Evolutionary conservation across 1,284 basidiomycete species (phyloP), one percentile per base, ranked within the genome.

Genomic region (Fomes fomentarius): DNA sequence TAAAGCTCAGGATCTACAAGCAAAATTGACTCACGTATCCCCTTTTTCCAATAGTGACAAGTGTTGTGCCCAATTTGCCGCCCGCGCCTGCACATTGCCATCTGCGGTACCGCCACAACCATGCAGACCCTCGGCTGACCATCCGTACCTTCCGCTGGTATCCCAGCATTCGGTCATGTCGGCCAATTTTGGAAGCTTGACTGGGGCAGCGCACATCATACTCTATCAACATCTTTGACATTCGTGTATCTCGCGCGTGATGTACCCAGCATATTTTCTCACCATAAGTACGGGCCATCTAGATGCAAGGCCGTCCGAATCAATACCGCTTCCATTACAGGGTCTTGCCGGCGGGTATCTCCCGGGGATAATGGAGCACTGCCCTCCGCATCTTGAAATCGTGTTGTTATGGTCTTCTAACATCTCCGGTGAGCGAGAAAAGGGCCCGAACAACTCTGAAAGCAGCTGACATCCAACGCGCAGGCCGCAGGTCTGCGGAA

Each of bases 161-260:
- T 24, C 30, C 34, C 21, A 30, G 8, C 47, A 34, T 17, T 22
- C 14, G 26, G 37, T 17, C 26, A 5, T 11, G 12, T 26, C 26
- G 35, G 46, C 17, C 14, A 11, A 9, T 48, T 17, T 19, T 15
- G 30, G 22, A 8, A 21, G 21, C 19, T 40, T 12, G 26, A 28
- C 17, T 28, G 9, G 7, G 47, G 42, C 48, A 43, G 25, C n/a
- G 48, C 43, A 50, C 40, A 50, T 50, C 48, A 50, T 12, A 24
- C 42, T 21, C 48, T 43, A 43, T 41, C 38, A 43, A 21, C 31
- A 33, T 26, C 35, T 25, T 21, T 37, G 48, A 50, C 48, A 42
- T 37, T 21, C 26, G 37, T 37, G 21, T 12, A 25, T 31, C 31
- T 47, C 34, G 33, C 17, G 7, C 31, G 4, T 37, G 34, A 45